Conservation (phyloP, 192 early-diverging fungal species). For the Rhizoclosmatium sp. region DNA sequence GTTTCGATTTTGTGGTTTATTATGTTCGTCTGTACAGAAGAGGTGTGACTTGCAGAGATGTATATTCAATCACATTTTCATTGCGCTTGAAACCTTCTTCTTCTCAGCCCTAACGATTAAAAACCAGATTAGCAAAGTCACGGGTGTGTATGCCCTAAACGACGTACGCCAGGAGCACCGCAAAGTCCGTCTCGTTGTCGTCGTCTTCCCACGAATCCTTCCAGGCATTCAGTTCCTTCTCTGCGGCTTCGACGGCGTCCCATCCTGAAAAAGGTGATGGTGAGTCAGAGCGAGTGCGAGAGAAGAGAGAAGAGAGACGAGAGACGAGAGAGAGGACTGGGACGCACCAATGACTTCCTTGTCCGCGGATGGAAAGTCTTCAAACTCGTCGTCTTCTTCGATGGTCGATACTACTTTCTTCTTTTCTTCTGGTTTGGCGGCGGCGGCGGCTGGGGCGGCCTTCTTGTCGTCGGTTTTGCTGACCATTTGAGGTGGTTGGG, state of each 20-base stretch:
- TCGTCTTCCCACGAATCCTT: slow-evolving; percentile 17
- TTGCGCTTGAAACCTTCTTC: too few species aligned
- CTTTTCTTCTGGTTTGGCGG: too few species aligned
- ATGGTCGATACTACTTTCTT: neutral
- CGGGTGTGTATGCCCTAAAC: too few species aligned
- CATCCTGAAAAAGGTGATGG: neutral
- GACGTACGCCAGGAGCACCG: neutral
- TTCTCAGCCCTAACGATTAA: too few species aligned
- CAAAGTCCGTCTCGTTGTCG: slow-evolving; percentile 1
- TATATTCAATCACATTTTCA: too few species aligned
- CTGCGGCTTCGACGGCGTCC: slow-evolving; percentile 28
- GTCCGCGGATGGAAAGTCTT: slow-evolving; percentile 9
- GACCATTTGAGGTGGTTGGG: too few species aligned
- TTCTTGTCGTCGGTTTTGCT: neutral
- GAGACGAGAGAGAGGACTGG: too few species aligned
- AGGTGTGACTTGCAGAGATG: too few species aligned
- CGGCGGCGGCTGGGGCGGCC: neutral
- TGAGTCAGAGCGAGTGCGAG: neutral
- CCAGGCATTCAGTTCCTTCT: slow-evolving; percentile 23
- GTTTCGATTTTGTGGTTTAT: too few species aligned
- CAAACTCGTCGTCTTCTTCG: slow-evolving; percentile 27
- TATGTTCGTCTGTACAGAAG: too few species aligned
- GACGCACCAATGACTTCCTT: slow-evolving; percentile 4
- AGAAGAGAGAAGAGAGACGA: too few species aligned
- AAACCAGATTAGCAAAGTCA: too few species aligned